These are phyloP conservation scores for Coelastrella sp. DNA, from an alignment of 139 green algal genomes.

Conservation along the genomic window DNA sequence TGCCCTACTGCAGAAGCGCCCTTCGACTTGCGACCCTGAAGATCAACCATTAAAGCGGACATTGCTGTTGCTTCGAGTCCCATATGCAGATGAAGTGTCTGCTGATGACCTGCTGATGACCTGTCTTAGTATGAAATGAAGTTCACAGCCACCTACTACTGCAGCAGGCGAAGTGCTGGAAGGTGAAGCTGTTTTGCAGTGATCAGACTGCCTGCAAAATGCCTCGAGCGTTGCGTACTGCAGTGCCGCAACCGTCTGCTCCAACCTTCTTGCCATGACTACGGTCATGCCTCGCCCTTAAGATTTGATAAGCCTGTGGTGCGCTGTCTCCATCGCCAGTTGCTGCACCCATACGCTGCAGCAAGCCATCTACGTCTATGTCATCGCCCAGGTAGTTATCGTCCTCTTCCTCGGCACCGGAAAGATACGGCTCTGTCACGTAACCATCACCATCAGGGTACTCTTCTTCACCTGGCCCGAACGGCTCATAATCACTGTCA, in stretches of 20 bases:
- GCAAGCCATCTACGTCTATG: neutral
- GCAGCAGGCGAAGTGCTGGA: neutral
- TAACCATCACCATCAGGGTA: neutral
- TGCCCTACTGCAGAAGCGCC: neutral
- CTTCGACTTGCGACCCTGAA: neutral
- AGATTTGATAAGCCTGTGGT: conserved; percentile 54
- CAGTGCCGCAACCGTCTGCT: neutral
- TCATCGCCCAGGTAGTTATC: conserved; percentile 16
- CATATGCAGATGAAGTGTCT: too few species aligned
- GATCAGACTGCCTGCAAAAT: too few species aligned
- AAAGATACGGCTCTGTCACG: conserved; percentile 28
- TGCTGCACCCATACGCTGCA: neutral
- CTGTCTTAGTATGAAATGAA: neutral
- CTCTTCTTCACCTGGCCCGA: neutral
- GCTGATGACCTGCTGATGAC: neutral
- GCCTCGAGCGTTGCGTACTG: too few species aligned
- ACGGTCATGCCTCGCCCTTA: conserved; percentile 22
- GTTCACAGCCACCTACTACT: neutral
- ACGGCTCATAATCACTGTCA: neutral
- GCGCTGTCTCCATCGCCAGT: neutral
- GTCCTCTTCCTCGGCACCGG: conserved; percentile 42
- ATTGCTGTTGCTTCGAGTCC: too few species aligned
- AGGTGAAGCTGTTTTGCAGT: too few species aligned
- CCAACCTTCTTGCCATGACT: neutral
- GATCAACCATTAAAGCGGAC: too few species aligned